Percentiles rank a stretch among this genome's conserved stretches.
Evolutionary conservation across 768 basidiomycete species (phyloP).

Genomic region (Psilocybe azurescens): DNA sequence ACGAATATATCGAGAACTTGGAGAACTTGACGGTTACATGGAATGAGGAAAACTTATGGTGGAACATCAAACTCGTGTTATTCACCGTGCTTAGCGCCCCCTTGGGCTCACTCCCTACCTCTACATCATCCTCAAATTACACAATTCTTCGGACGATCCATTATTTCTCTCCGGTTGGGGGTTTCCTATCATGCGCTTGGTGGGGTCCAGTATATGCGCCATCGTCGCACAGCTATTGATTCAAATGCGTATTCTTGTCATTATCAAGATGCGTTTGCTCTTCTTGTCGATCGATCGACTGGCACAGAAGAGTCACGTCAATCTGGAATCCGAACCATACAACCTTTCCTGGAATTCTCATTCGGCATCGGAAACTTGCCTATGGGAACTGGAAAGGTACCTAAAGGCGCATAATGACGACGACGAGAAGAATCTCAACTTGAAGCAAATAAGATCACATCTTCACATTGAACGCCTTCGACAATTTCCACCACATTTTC

Average conservation of each 20-base stretch:
- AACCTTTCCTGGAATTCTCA: not conserved
- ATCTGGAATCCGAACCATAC: not conserved
- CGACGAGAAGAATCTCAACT: too few species aligned
- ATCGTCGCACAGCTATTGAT: not conserved
- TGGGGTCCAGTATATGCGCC: not conserved
- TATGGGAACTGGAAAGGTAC: not conserved
- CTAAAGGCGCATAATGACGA: not conserved
- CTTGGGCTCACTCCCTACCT: conserved; percentile 3
- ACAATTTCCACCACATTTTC: not conserved
- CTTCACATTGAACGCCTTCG: not conserved
- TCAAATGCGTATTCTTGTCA: not conserved
- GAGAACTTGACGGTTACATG: not conserved
- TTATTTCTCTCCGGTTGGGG: not conserved
- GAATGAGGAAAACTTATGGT: not conserved
- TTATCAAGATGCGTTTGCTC: not conserved
- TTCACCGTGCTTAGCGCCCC: not conserved
- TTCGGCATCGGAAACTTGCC: not conserved
- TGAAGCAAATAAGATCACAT: not conserved
- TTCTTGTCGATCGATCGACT: conserved; percentile 2
- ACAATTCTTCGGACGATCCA: not conserved
- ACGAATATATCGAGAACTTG: not conserved
- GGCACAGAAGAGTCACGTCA: not conserved
- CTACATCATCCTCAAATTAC: not conserved
- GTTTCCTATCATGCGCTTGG: not conserved
- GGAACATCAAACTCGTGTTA: conserved; percentile 1